Evolutionary conservation across 2,329 filamentous ascomycete genomes (phyloP), one percentile per base, ranked within the genome.

Genomic region (Colletotrichum musae): DNA sequence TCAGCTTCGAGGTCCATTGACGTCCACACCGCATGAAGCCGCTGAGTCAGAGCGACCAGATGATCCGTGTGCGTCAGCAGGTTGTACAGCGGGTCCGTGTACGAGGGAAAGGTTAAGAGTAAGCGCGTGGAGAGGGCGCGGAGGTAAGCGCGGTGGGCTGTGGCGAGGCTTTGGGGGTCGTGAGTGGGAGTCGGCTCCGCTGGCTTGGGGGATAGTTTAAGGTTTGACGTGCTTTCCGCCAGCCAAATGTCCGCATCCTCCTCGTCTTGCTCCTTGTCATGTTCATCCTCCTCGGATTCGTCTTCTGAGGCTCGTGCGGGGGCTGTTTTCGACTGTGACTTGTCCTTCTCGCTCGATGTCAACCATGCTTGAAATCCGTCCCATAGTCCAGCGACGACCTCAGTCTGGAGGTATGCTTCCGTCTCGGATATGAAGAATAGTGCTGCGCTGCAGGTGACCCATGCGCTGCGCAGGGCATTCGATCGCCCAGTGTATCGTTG

Each of bases 391-490:
- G 91, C 89, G 15, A 98, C 91, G 6, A 98, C 91, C 76, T 97
- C 94, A 1, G 93, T 94, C 78, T 98, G 95, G 52, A 98, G 90
- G 75, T 97, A 98, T 3, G 90, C 90, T 73, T 95, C 93, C 15
- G 94, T 92, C 77, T 98, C 95, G 0, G 93, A 94, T 4, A 98
- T 85, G 73, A 98, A 93, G 81, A 97, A 98, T 4, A 97, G 89
- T 1, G 94, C 92, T 2, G 94, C 93, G 75, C 93, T 94, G 73
- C 93, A 92, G 0, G 94, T 97, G 0, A 94, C 95, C 96, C 96
- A 99, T 1, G 95, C 88, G 71, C 91, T 92, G 16, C 96, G 90
- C 86, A 97, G 92, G 0, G 88, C 87, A 41, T 86, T 85, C 5
- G 88, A 86, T 18, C 95, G 87, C 16, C 83, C 77, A 28, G 89